These are phyloP conservation scores for Rusavskia elegans DNA, from an alignment of 495 filamentous ascomycete species.

Conservation along the genomic window DNA sequence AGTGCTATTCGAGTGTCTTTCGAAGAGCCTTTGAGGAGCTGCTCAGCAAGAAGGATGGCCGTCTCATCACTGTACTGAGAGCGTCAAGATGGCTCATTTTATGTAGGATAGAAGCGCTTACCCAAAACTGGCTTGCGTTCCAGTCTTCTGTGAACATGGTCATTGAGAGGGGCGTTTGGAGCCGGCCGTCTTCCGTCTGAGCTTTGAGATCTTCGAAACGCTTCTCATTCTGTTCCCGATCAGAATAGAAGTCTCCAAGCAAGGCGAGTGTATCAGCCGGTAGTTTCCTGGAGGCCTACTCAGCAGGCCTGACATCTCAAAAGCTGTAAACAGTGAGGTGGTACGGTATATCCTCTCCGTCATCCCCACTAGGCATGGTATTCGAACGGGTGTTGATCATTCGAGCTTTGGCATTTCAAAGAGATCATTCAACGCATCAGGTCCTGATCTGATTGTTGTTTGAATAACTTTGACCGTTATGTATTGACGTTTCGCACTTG, in stretches of 20 bases:
- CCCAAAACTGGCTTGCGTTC: constrained; percentile 72
- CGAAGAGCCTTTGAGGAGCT: constrained; percentile 41
- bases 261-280: constrained; percentile 43
- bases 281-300: constrained; percentile 27
- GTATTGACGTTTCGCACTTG: neutral
- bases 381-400: neutral
- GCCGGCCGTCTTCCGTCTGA: constrained; percentile 24
- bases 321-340: neutral
- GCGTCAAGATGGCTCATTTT: neutral
- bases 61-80: constrained; percentile 55
- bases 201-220: constrained; percentile 48
- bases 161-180: constrained; percentile 37
- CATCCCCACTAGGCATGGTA: neutral
- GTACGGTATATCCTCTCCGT: constrained; percentile 5
- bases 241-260: constrained; percentile 50
- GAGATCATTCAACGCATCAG: too few relatives aligned
- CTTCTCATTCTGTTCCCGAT: constrained; percentile 43
- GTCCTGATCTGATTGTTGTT: neutral
- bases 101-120: constrained; percentile 16
- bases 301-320: too few relatives aligned
- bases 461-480: neutral
- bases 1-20: constrained; percentile 42
- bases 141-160: constrained; percentile 64
- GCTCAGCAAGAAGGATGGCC: constrained; percentile 40
- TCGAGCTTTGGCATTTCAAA: neutral